Evolutionary conservation across 1,139 yeast genomes (phyloP), one percentile per base, ranked within the genome.

Genomic region (Geotrichum cucujoidarum): DNA sequence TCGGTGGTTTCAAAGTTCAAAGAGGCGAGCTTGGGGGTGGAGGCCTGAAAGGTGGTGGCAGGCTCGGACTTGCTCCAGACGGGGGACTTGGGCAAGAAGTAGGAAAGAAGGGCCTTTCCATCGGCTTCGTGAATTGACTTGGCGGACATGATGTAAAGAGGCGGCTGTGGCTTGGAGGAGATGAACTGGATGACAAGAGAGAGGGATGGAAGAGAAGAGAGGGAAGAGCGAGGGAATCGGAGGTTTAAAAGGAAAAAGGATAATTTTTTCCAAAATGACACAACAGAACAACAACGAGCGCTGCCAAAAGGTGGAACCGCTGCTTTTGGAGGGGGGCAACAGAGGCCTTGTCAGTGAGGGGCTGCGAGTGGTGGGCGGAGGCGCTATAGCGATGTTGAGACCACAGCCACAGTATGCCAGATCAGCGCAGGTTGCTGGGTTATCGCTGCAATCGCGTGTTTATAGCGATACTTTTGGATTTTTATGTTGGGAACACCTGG

Each of bases 121-220:
- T 71, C 75, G 53, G 73, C 74, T 58, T 71, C 75, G 53, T 71
- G 69, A 49, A 71, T 72, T n/a, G 75, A 68, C 56, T 71, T 71
- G 21, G 75, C 74, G 38, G 72, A 67, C 74, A 70, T 71, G 27
- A 17, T 36, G 17, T 25, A n/a, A 35, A 8, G 38, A 35, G 27
- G 27, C 6, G 10, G 27, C 6, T 16, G 31, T 27, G 25, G 43
- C 17, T 39, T 34, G 2, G 33, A 22, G 42, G 16, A 13, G 25
- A 13, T 17, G 7, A 20, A 39, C 25, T 7, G 7, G 38, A 29
- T 6, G 34, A 39, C 4, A 30, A 16, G 14, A 27, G 27, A 24
- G 22, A 20, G 25, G 20, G 32, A 38, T 20, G 21, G 16, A 1
- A 32, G 14, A 25, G 16, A 20, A 30, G 17, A 29, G 17, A 18